Base-by-base conservation (phyloP, 306 rosid genomes). In the Malus orientalis region DNA sequence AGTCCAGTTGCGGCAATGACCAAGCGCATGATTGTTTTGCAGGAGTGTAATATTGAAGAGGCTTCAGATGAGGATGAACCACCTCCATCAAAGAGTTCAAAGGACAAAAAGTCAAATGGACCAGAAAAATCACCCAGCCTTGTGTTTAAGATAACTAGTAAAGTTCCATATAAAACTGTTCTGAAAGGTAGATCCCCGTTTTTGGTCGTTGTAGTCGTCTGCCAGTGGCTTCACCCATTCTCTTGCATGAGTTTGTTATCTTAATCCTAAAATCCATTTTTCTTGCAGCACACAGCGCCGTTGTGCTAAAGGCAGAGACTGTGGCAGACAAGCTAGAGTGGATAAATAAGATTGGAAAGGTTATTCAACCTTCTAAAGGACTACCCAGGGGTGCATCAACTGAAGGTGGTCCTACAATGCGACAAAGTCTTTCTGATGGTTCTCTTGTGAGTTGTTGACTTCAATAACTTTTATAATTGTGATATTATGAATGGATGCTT, bases 1-100 rank as follows among this genome's bases (percentile, higher is more conserved):
- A 29, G 32, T 55, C 63, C 72, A 49, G 18, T 47, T 33, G 63
- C 49, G 67, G 58, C 61, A 64, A 62, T 84, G 40, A 77, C 68
- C 70, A 58, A 40, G 61, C 54, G 14, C 22, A 40, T 62, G 29
- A 74, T 67, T 82, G 20, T 60, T 55, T 33, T 87, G 49, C 80
- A 95, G 98, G 98, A 95, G 75, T 95, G 97, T 73, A 92, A 69
- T 70, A 71, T 95, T 45, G 98, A 95, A 79, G 98, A 95, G 87
- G 86, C 71, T 76, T 27, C 89, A 44, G 98, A 93, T 60, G 98
- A 92, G 77, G 96, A 89, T 72, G 82, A 86, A 69, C 84, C 93
- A 61, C 82, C 91, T 60, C 86, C 96, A 69, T 47, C 92, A 42
- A 92, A 94, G 83, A 89, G 92, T 85, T 89, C 96, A 11, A 95